Evolutionary conservation across 148 eudicot genomes (phyloP).

Genomic region (Spergularia marina): DNA sequence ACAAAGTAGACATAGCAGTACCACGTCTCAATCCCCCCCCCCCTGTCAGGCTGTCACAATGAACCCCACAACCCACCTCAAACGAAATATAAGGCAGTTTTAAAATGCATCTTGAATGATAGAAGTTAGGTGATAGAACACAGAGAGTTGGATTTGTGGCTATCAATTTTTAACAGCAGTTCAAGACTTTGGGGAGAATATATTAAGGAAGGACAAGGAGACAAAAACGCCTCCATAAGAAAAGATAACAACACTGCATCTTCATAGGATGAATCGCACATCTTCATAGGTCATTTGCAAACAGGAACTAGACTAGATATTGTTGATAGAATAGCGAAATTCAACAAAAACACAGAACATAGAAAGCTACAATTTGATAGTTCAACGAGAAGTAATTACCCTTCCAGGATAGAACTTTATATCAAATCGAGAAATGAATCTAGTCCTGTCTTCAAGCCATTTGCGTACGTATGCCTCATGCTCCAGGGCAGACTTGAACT

Average conservation of each 20-base stretch:
- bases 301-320: neutral
- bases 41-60: too few relatives aligned
- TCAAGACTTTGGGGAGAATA: too few relatives aligned
- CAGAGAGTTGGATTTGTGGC: neutral
- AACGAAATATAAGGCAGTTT: too few relatives aligned
- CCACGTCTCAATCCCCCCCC: too few relatives aligned
- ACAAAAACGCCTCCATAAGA: too few relatives aligned
- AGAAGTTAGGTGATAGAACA: neutral
- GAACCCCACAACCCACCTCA: too few relatives aligned
- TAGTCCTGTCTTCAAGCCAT: constrained; percentile 82
- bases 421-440: constrained; percentile 45
- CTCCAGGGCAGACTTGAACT: constrained; percentile 55
- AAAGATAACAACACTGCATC: too few relatives aligned
- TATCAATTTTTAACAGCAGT: neutral
- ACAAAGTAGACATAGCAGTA: too few relatives aligned
- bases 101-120: too few relatives aligned
- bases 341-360: neutral
- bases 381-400: constrained; percentile 35
- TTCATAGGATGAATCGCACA: too few relatives aligned
- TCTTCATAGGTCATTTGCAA: too few relatives aligned
- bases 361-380: neutral
- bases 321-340: neutral
- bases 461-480: constrained; percentile 76
- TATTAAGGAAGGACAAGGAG: too few relatives aligned
- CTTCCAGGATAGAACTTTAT: constrained; percentile 84